Evolutionary conservation across 305 asterid species (phyloP).

Genomic region (Fraxinus sp.): DNA sequence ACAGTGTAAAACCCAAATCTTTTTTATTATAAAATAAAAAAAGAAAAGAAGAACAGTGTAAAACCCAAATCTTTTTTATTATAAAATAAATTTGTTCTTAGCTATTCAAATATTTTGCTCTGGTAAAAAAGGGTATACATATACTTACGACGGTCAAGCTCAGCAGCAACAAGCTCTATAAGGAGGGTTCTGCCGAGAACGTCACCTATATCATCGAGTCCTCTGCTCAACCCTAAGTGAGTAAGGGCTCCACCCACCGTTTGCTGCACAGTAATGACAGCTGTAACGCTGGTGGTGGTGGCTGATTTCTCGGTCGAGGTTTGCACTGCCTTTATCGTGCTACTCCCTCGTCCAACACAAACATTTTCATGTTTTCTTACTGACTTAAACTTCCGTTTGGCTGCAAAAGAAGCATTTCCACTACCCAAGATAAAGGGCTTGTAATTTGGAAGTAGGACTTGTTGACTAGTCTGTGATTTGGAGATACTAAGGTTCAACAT

Average conservation of each 20-base stretch:
- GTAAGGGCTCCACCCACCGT: conserved; percentile 50
- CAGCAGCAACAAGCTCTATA: conserved; percentile 59
- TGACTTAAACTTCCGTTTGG: conserved; percentile 2
- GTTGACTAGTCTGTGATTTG: not conserved
- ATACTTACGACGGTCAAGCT: conserved; percentile 56
- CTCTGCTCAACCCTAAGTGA: conserved; percentile 36
- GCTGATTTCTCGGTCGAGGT: conserved; percentile 20
- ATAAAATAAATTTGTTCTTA: not conserved
- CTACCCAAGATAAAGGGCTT: conserved; percentile 17
- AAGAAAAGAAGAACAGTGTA: too few species aligned
- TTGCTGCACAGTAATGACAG: conserved; percentile 40
- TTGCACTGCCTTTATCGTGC: conserved; percentile 33
- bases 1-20: too few species aligned
- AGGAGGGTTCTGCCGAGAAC: conserved; percentile 42
- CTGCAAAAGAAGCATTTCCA: conserved; percentile 3
- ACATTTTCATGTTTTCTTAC: conserved; percentile 1
- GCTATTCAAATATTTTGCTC: too few species aligned
- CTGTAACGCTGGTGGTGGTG: conserved; percentile 33
- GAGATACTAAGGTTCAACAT: conserved; percentile 32
- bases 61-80: not conserved
- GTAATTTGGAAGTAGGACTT: conserved; percentile 17
- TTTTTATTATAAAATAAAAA: too few species aligned
- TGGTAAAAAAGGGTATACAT: not conserved
- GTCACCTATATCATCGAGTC: conserved; percentile 49
- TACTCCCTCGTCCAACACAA: not conserved